These are phyloP conservation scores for Penicillium lividum DNA, from an alignment of 495 filamentous ascomycete species.

Conservation along the genomic window DNA sequence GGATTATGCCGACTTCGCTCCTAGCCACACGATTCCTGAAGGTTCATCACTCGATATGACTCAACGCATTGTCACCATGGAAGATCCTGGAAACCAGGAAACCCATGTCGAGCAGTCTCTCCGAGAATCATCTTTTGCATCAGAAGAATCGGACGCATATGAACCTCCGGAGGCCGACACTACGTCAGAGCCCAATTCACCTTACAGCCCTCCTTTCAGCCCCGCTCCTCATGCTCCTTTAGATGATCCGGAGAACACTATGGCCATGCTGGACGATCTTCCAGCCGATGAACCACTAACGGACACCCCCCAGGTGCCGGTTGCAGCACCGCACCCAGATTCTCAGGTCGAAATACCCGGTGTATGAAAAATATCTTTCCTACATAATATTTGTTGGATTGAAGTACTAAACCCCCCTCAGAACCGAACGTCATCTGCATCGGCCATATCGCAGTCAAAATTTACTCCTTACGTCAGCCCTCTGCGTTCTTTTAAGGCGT, in stretches of 20 bases:
- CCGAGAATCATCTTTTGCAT: slow-evolving; percentile 36
- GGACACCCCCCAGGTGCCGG: slow-evolving; percentile 30
- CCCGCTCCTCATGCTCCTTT: slow-evolving; percentile 30
- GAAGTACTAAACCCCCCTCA: slow-evolving; percentile 25
- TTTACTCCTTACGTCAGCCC: slow-evolving; percentile 83
- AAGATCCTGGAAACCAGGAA: neutral
- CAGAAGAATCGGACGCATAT: slow-evolving; percentile 52
- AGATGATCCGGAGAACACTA: slow-evolving; percentile 20
- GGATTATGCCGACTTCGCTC: neutral
- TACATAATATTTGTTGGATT: slow-evolving; percentile 13
- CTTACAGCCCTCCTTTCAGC: slow-evolving; percentile 42
- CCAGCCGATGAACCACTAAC: slow-evolving; percentile 36
- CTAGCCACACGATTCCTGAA: neutral
- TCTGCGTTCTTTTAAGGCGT: slow-evolving; percentile 78
- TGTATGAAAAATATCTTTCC: slow-evolving; percentile 35
- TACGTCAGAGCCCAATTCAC: slow-evolving; percentile 30
- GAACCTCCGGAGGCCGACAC: slow-evolving; percentile 58
- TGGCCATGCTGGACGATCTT: slow-evolving; percentile 14
- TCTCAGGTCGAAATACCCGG: slow-evolving; percentile 36
- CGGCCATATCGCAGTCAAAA: slow-evolving; percentile 30
- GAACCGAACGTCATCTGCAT: slow-evolving; percentile 23
- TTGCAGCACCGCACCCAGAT: slow-evolving; percentile 18
- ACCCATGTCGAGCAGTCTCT: slow-evolving; percentile 10
- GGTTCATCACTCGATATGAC: neutral
- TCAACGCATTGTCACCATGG: neutral